Base-by-base conservation (phyloP, 169 alveolate genomes). In the Eimeria sp. region DNA sequence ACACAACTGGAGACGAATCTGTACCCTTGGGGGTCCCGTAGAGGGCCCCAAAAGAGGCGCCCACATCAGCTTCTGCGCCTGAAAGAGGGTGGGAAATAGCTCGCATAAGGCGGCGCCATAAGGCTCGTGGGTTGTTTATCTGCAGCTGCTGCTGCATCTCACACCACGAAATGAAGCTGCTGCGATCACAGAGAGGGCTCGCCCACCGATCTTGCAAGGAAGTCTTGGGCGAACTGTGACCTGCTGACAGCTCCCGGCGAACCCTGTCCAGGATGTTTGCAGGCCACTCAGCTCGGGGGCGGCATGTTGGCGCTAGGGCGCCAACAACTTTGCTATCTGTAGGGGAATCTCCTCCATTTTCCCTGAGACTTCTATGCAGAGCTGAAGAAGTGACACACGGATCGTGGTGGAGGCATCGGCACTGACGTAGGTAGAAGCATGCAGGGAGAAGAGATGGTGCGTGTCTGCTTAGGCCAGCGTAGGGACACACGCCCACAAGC, bases 281-380 rank as follows among this genome's bases (percentile, higher is more conserved):
- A 30, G 93, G 93, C 93, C 93, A 86, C n/a, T 54, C 78, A 61
- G 40, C 78, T 30, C 89, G 58, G 63, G 61, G 34, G 63, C 65
- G 27, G n/a, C 61, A 6, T 27, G 89, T 13, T 20, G 89, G 72
- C 58, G 43, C 13, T n/a, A 18, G 18, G 6, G 70, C 65, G 9
- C 25, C 5, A 18, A 34, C 63, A 45, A 54, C 22, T 3, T n/a
- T 51, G 90, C 18, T 51, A 27, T 34, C 72, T 3, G 75, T n/a
- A 54, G 75, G 47, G 51, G 75, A 18, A 30, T n/a, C 54, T 49
- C 45, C 51, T 49, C 47, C 49, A 4, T 54, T 34, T 54, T 30
- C 70, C 51, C 63, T 34, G 51, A 5, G 30, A 14, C 3, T 47
- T 30, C 75, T 34, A 9, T 25, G 51, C 20, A 76, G 20, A 49